Evolutionary conservation across 306 rosid genomes (phyloP).

Genomic region (Elaeagnus macrophylla): DNA sequence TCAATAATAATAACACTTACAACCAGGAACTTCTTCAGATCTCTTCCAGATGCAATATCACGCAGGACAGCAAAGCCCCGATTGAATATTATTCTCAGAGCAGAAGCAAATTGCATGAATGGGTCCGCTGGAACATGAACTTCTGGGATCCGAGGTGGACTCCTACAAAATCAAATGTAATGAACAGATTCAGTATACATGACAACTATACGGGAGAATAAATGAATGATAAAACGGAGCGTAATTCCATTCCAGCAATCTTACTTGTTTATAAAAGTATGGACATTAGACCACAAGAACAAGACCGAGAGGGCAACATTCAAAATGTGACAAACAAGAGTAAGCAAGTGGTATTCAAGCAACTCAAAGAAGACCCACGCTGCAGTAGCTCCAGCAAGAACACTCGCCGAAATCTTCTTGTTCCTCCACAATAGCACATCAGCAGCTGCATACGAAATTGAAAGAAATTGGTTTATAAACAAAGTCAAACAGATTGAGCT

Average conservation of each 20-base stretch:
- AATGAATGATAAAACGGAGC: not conserved
- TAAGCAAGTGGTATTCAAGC: conserved; percentile 75
- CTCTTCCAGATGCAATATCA: too few species aligned
- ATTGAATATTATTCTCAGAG: conserved; percentile 56
- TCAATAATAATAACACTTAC: conserved; percentile 36
- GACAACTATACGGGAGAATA: not conserved
- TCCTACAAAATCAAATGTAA: conserved; percentile 39
- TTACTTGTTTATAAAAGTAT: conserved; percentile 74
- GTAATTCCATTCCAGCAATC: conserved; percentile 11
- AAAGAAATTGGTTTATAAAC: too few species aligned
- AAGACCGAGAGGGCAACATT: conserved; percentile 51
- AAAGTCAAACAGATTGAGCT: too few species aligned
- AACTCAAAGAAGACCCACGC: conserved; percentile 72
- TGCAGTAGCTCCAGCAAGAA: conserved; percentile 59
- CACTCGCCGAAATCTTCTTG: conserved; percentile 77
- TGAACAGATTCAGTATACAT: not conserved
- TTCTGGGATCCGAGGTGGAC: conserved; percentile 61
- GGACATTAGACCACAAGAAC: conserved; percentile 91
- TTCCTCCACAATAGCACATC: conserved; percentile 82
- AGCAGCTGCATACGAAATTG: conserved; percentile 97
- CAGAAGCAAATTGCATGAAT: conserved; percentile 57
- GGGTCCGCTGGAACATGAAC: conserved; percentile 72
- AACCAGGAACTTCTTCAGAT: conserved; percentile 70
- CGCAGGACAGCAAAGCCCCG: conserved; percentile 47
- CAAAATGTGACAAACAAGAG: conserved; percentile 54